phyloP scores from a whole-genome alignment of 306 rosid species.

The Carpinus viminea region DNA sequence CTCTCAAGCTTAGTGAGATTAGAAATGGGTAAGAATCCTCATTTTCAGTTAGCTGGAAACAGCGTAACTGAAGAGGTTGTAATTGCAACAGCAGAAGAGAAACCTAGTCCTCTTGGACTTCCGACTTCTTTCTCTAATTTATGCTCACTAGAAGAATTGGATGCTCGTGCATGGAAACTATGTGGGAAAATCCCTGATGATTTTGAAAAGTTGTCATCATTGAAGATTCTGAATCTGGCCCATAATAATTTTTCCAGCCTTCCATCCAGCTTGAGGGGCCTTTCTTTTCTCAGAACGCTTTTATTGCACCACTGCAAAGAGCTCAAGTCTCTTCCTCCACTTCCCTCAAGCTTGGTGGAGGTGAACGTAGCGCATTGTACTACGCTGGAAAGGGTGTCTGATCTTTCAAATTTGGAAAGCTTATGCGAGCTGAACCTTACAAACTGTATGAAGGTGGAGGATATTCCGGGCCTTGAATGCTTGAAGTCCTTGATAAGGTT shows the following conservation, averaged over 20 bases:
- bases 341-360: slow-evolving; percentile 60
- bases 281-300: slow-evolving; percentile 43
- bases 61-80: slow-evolving; percentile 1
- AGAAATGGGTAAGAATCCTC: slow-evolving; percentile 42
- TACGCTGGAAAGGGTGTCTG: slow-evolving; percentile 44
- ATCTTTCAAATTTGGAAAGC: slow-evolving; percentile 48
- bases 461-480: slow-evolving; percentile 65
- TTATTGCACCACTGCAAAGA: slow-evolving; percentile 34
- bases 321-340: slow-evolving; percentile 55
- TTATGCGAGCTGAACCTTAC: slow-evolving; percentile 53
- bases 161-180: slow-evolving; percentile 50
- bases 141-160: slow-evolving; percentile 38
- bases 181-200: slow-evolving; percentile 58
- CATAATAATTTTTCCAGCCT: slow-evolving; percentile 48
- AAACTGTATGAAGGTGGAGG: slow-evolving; percentile 47
- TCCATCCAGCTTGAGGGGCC: slow-evolving; percentile 60
- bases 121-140: slow-evolving; percentile 58
- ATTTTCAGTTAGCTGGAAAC: not conserved
- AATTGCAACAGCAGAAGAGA: slow-evolving; percentile 4
- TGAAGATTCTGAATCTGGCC: slow-evolving; percentile 49
- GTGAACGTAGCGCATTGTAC: slow-evolving; percentile 49
- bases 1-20: slow-evolving; percentile 53
- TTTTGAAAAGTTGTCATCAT: slow-evolving; percentile 47
- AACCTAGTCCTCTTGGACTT: slow-evolving; percentile 18
- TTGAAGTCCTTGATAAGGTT: slow-evolving; percentile 58